Evolutionary conservation across 768 basidiomycete genomes (phyloP).

Genomic region (Zangia roseola): DNA sequence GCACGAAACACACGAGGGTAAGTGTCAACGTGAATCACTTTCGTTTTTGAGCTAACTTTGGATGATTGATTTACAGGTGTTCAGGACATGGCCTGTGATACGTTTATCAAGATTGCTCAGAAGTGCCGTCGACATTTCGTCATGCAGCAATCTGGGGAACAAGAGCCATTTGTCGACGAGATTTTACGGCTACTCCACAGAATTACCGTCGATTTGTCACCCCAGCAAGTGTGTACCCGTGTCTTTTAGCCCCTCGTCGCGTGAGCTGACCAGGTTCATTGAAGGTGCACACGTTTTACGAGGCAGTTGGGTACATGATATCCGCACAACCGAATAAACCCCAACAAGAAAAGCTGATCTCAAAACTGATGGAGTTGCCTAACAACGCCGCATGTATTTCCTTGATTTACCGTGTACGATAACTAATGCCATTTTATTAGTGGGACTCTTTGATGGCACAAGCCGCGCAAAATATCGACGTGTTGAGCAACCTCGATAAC

Average conservation of each 20-base stretch:
- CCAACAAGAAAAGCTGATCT: slow-evolving; percentile 92
- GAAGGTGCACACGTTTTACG: slow-evolving; percentile 94
- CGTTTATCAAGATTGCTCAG: slow-evolving; percentile 99
- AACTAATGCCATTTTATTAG: slow-evolving; percentile 39
- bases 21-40: neutral
- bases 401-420: neutral
- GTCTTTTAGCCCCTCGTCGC: neutral
- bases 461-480: slow-evolving; percentile 89
- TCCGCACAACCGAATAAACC: slow-evolving; percentile 98
- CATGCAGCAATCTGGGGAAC: slow-evolving; percentile 96
- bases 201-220: slow-evolving; percentile 91
- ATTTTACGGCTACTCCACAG: slow-evolving; percentile 88
- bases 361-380: slow-evolving; percentile 94
- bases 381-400: slow-evolving; percentile 82
- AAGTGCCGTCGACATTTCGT: slow-evolving; percentile 98
- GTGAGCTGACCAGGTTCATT: slow-evolving; percentile 9
- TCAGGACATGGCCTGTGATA: slow-evolving; percentile 99
- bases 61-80: slow-evolving; percentile 57
- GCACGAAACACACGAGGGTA: slow-evolving; percentile 99
- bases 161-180: slow-evolving; percentile 97
- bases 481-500: slow-evolving; percentile 86
- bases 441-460: slow-evolving; percentile 98
- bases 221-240: slow-evolving; percentile 59
- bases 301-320: slow-evolving; percentile 99
- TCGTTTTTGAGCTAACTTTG: slow-evolving; percentile 2